A percentile compares a stretch with the other conserved stretches of the same genome.
Conservation (phyloP, 2,329 filamentous ascomycete species). For the Fusarium sp. region DNA sequence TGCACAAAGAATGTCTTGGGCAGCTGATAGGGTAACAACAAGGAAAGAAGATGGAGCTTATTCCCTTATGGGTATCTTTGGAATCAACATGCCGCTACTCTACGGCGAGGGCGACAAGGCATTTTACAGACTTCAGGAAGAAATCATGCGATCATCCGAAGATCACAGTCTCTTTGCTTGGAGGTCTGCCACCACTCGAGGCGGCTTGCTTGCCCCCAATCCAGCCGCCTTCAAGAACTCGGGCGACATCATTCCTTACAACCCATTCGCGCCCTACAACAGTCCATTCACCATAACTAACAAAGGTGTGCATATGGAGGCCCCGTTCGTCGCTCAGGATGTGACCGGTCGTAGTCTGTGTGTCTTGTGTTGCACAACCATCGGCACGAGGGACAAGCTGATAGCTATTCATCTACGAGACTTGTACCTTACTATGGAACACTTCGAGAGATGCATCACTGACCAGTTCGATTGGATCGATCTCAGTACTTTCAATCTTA, state of each 20-base stretch:
- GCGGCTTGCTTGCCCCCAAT: neutral
- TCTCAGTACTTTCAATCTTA: neutral
- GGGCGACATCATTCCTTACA: neutral
- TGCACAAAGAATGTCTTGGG: constrained; percentile 23
- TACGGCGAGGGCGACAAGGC: constrained; percentile 16
- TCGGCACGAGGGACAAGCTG: neutral
- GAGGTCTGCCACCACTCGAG: neutral
- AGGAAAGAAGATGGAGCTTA: constrained; percentile 13
- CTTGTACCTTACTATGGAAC: constrained; percentile 21
- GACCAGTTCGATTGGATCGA: neutral
- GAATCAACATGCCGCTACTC: constrained; percentile 3
- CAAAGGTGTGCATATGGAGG: constrained; percentile 17
- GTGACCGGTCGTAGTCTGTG: neutral
- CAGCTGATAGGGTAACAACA: neutral
- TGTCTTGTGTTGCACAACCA: constrained; percentile 10
- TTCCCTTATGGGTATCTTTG: constrained; percentile 9
- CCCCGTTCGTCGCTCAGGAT: constrained; percentile 5
- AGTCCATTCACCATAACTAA: constrained; percentile 3
- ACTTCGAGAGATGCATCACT: constrained; percentile 12
- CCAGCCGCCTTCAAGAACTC: constrained; percentile 10
- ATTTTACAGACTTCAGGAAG: constrained; percentile 10
- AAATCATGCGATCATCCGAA: constrained; percentile 9
- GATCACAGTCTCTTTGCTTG: constrained; percentile 14
- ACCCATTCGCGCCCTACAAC: constrained; percentile 4
- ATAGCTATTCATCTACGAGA: constrained; percentile 9